Evolutionary conservation across 2,329 filamentous ascomycete genomes (phyloP).

Genomic region (Sporothrix pallida): DNA sequence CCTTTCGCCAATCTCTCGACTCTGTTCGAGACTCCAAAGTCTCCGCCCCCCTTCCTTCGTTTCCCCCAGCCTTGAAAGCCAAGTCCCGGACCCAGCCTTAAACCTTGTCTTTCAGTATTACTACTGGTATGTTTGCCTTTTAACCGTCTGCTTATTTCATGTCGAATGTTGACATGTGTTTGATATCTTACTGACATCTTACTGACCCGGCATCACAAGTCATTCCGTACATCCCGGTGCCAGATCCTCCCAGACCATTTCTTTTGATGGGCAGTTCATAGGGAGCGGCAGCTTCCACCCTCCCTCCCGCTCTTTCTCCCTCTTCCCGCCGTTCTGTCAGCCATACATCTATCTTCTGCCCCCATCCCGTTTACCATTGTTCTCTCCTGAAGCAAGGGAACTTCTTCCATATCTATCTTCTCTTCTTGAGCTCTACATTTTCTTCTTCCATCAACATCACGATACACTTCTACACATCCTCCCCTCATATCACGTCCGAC

Average conservation of each 20-base stretch:
- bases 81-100: conserved; percentile 1
- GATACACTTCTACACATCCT: not conserved
- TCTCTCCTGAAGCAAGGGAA: no score
- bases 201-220: not conserved
- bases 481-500: not conserved
- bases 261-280: not conserved
- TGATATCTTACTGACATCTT: not conserved
- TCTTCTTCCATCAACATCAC: not conserved
- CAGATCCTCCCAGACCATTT: not conserved
- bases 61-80: not conserved
- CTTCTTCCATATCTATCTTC: not conserved
- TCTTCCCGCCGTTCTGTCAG: not conserved
- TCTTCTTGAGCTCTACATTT: not conserved
- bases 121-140: not conserved
- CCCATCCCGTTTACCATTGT: not conserved
- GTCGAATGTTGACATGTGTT: not conserved
- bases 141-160: not conserved
- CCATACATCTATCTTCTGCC: not conserved
- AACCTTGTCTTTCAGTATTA: conserved; percentile 23
- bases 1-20: not conserved
- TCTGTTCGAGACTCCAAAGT: not conserved
- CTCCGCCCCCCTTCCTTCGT: not conserved
- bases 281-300: not conserved
- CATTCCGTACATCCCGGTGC: not conserved
- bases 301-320: not conserved